Base-by-base conservation (phyloP, 352 stramenopile genomes). In the Phytopythium sindhum region DNA sequence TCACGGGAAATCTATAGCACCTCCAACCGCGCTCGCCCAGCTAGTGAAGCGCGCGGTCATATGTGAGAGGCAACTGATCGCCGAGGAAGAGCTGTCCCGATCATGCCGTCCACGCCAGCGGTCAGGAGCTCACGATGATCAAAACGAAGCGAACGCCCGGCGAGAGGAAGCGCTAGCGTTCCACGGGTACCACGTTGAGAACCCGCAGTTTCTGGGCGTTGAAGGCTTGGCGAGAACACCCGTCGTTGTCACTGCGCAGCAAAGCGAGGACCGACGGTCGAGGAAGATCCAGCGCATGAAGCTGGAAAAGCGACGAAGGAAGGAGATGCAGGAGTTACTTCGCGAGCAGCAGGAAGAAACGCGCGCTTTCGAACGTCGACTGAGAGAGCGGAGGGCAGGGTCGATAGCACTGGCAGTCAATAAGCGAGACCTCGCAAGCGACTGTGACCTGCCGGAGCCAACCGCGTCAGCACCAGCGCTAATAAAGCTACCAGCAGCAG, bases 181-280 rank as follows among this genome's bases (percentile, higher is more conserved):
- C 39, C 54, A 60, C 33, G 54, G 54, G 35, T 60, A 48, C 24
- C 15, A 1, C 23, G 31, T 60, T 8, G 54, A 37, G 23, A 60
- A 50, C 54, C 54, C 35, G 24, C 56, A 9, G 19, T 61, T 61
- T n/a, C 21, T 61, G 56, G 56, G 28, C 10, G 39, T 61, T 4
- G 41, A 61, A 17, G 56, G 56, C 6, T 5, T 53, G 23, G 23
- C 42, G 56, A 39, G 39, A 35, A 29, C 23, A 3, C 53, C 33
- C 10, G 5, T 10, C 3, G 54, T 42, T 5, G 41, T 29, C 4
- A 53, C 26, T 39, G 15, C 3, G 11, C 24, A 41, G 26, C 56
- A 52, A 23, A 39, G 23, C 28, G 21, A 44, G 42, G 28, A 61
- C 6, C 21, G 19, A 14, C 41, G 29, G 41, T 19, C 9, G 26